These are phyloP conservation scores for Polychytrium aggregatum DNA, from an alignment of 192 early-diverging fungal species.

Conservation along the genomic window DNA sequence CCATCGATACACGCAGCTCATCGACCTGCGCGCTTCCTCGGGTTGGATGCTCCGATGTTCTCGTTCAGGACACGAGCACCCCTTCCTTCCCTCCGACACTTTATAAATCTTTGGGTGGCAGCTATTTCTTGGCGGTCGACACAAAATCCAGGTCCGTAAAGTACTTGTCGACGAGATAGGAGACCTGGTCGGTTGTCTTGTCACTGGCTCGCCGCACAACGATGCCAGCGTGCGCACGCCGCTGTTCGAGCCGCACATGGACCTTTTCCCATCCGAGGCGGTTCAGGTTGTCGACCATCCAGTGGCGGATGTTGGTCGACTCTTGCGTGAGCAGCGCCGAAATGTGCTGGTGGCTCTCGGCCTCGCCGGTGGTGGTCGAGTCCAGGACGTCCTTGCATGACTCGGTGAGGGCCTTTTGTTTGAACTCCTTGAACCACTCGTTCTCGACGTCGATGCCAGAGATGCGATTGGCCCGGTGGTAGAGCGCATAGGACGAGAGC, in stretches of 20 bases:
- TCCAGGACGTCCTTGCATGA: neutral
- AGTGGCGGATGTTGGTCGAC: neutral
- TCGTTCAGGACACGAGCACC: no score
- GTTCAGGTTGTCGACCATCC: slow-evolving; percentile 16
- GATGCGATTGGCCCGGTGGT: neutral
- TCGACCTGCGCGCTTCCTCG: no score
- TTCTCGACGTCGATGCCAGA: neutral
- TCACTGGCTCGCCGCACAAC: slow-evolving; percentile 13
- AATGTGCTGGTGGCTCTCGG: neutral
- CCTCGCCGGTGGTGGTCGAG: neutral
- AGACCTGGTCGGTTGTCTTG: no score
- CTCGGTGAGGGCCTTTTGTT: neutral
- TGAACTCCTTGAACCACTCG: neutral
- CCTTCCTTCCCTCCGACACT: no score
- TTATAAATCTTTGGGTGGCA: no score
- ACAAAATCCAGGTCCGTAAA: no score
- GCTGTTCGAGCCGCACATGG: slow-evolving; percentile 5
- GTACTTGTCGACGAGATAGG: no score
- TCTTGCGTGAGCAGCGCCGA: slow-evolving; percentile 1
- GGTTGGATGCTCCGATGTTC: no score
- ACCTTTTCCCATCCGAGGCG: slow-evolving; percentile 15
- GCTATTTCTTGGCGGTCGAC: no score
- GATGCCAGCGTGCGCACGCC: slow-evolving; percentile 17
- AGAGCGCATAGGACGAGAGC: neutral
- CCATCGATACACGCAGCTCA: no score